These are phyloP conservation scores for Inga leiocalycina DNA, from an alignment of 306 rosid species.

Conservation along the genomic window DNA sequence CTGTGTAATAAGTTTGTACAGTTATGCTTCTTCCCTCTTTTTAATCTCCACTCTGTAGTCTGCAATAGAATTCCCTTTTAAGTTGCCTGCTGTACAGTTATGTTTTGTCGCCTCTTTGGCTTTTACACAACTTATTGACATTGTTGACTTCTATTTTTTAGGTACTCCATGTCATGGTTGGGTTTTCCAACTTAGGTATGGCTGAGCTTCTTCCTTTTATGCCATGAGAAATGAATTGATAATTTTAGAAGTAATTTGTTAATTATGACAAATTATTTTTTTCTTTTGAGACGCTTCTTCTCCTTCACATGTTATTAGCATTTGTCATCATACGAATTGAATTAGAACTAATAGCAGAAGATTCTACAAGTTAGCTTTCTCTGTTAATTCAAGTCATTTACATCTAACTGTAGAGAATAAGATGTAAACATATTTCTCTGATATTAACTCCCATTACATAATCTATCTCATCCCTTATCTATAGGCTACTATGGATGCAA, in stretches of 20 bases:
- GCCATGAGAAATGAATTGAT: conserved; percentile 9
- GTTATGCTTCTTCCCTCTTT: background rate
- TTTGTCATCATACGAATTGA: background rate
- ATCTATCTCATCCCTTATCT: background rate
- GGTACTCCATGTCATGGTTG: conserved; percentile 72
- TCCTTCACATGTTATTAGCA: background rate
- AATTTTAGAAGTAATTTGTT: conserved; percentile 8
- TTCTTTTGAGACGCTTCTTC: conserved; percentile 7
- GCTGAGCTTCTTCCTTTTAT: conserved; percentile 23
- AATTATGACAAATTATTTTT: background rate
- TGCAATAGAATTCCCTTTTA: background rate
- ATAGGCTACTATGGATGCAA: background rate
- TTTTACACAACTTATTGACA: conserved; percentile 1
- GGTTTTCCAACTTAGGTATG: conserved; percentile 71
- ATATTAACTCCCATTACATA: background rate
- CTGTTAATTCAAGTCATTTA: background rate
- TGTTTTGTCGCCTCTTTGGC: background rate
- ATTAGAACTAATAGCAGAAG: background rate
- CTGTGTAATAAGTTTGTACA: background rate
- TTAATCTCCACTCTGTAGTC: background rate
- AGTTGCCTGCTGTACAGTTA: background rate
- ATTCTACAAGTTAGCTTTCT: background rate
- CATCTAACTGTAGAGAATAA: background rate
- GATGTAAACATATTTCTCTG: background rate
- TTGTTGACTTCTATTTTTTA: conserved; percentile 39